A percentile compares a stretch with the other conserved stretches of the same genome.
These are phyloP conservation scores for Sarocladium strictum DNA, from an alignment of 2,329 filamentous ascomycete genomes.

Conservation along the genomic window DNA sequence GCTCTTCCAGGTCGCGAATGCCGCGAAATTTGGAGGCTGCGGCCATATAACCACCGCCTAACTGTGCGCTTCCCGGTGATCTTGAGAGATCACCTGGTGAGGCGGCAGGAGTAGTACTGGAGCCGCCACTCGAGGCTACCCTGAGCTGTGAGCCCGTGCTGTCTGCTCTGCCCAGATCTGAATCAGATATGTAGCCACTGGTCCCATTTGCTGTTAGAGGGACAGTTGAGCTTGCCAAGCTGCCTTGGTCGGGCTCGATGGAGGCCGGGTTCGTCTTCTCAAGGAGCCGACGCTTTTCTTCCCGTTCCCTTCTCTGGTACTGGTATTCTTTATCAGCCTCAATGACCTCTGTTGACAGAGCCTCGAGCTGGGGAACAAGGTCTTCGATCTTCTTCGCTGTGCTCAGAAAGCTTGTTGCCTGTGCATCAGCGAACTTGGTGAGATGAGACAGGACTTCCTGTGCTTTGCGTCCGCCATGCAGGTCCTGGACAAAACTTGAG, in stretches of 20 bases:
- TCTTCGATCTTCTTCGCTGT: constrained; percentile 83
- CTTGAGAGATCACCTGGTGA: constrained; percentile 41
- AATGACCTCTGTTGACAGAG: constrained; percentile 80
- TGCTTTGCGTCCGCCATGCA: constrained; percentile 98
- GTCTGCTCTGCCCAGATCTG: constrained; percentile 66
- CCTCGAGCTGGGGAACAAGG: constrained; percentile 83
- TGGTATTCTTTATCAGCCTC: constrained; percentile 96
- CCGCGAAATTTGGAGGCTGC: constrained; percentile 71
- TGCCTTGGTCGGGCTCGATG: constrained; percentile 59
- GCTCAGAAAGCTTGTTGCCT: constrained; percentile 74
- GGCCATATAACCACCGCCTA: constrained; percentile 43
- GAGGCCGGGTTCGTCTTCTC: constrained; percentile 80
- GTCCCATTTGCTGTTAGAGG: constrained; percentile 36
- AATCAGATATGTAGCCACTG: constrained; percentile 50
- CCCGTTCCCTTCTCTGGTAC: constrained; percentile 87
- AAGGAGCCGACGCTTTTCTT: constrained; percentile 84
- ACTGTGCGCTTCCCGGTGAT: constrained; percentile 50
- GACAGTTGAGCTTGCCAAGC: constrained; percentile 30
- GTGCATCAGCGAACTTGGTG: constrained; percentile 87
- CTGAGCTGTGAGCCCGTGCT: constrained; percentile 66
- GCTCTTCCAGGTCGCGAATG: constrained; percentile 86
- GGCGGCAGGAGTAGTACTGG: constrained; percentile 24
- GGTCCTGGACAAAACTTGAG: constrained; percentile 96
- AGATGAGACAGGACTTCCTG: constrained; percentile 93
- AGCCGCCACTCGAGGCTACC: constrained; percentile 40